A percentile compares a stretch with the other conserved stretches of the same genome.
Conservation (phyloP, 2,329 filamentous ascomycete species). For the Diaporthe sp. region DNA sequence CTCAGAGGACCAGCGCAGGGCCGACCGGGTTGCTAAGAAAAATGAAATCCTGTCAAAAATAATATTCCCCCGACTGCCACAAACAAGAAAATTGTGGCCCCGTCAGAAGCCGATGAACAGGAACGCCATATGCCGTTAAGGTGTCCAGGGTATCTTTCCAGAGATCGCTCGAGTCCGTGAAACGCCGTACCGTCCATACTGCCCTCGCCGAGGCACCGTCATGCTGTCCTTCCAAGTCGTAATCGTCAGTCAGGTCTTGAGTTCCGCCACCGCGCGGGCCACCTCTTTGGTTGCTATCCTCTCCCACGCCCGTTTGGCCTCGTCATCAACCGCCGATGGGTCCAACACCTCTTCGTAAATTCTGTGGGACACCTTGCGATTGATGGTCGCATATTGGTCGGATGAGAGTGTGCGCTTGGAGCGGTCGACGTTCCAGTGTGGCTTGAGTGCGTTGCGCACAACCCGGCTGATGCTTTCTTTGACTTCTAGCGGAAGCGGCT, state of each 20-base stretch:
- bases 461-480: slow-evolving; percentile 93
- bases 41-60: slow-evolving; percentile 24
- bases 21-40: slow-evolving; percentile 35
- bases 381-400: slow-evolving; percentile 93
- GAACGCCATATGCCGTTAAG: slow-evolving; percentile 36
- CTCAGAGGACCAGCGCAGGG: slow-evolving; percentile 7
- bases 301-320: slow-evolving; percentile 79
- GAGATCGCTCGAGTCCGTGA: slow-evolving; percentile 43
- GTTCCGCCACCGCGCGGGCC: slow-evolving; percentile 76
- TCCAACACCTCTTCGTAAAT: slow-evolving; percentile 80
- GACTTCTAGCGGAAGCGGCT: slow-evolving; percentile 79
- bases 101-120: slow-evolving; percentile 34
- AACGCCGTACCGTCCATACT: slow-evolving; percentile 40
- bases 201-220: slow-evolving; percentile 37
- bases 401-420: slow-evolving; percentile 81
- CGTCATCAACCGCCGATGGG: slow-evolving; percentile 72
- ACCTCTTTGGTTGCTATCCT: slow-evolving; percentile 85
- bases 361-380: slow-evolving; percentile 88
- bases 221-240: slow-evolving; percentile 44
- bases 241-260: slow-evolving; percentile 63
- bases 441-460: slow-evolving; percentile 85
- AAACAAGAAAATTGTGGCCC: slow-evolving; percentile 30
- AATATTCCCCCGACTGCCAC: slow-evolving; percentile 34
- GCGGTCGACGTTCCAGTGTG: slow-evolving; percentile 74
- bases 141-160: slow-evolving; percentile 46